A percentile compares a stretch with the other conserved stretches of the same genome.
phyloP scores from a whole-genome alignment of 495 filamentous ascomycete genomes.

The Filosporella fistucella region DNA sequence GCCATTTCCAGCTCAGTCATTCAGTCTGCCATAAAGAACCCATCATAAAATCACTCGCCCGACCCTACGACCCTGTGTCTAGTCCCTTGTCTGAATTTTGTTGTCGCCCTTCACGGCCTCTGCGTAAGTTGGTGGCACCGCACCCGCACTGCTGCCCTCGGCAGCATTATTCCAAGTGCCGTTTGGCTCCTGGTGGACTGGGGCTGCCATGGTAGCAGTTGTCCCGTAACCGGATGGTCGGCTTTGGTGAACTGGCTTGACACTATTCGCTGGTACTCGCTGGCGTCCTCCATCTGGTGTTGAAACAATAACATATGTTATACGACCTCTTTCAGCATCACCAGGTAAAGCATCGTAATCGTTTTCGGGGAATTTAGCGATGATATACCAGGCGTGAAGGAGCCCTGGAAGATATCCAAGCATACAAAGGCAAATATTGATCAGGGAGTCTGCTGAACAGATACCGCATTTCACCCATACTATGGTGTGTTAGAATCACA shows the following conservation, averaged over 20 bases:
- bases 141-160: conserved; percentile 20
- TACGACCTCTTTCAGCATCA: conserved; percentile 51
- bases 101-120: conserved; percentile 69
- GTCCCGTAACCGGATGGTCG: conserved; percentile 22
- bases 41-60: background rate
- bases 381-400: conserved; percentile 97
- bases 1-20: conserved; percentile 1
- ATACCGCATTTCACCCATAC: conserved; percentile 96
- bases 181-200: conserved; percentile 18
- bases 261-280: conserved; percentile 12
- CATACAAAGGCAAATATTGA: conserved; percentile 88
- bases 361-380: conserved; percentile 79
- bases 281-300: conserved; percentile 16
- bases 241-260: conserved; percentile 1
- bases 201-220: conserved; percentile 21
- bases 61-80: conserved; percentile 8
- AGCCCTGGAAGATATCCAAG: conserved; percentile 90
- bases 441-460: conserved; percentile 88
- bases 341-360: conserved; percentile 58
- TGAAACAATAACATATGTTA: conserved; percentile 68
- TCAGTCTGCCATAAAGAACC: background rate
- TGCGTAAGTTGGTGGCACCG: conserved; percentile 23
- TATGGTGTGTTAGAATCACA: conserved; percentile 28
- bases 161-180: conserved; percentile 21
- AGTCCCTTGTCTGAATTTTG: conserved; percentile 77